Conservation (phyloP, 169 alveolate genomes). For the Eimeria tenella region DNA sequence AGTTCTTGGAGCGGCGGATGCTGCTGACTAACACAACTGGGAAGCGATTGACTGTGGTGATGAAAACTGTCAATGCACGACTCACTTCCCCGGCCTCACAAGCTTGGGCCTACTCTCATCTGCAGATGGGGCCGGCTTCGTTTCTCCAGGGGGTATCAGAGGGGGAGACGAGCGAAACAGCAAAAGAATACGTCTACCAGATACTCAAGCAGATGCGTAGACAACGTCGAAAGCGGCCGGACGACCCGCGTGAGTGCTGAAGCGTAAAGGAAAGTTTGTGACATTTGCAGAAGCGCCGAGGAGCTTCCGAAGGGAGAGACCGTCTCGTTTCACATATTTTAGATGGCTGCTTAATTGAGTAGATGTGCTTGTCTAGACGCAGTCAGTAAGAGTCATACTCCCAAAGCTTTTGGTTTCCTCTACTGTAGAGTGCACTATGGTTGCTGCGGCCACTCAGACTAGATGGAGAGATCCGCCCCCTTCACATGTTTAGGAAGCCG, state of each 20-base stretch:
- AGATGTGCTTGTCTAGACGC: too few species aligned
- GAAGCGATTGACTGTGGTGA: slow-evolving; percentile 41
- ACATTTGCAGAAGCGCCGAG: too few species aligned
- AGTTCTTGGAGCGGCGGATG: slow-evolving; percentile 16
- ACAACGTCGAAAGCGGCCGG: slow-evolving; percentile 5
- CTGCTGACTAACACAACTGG: neutral
- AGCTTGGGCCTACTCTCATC: neutral
- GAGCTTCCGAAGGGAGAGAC: too few species aligned
- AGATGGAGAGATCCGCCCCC: too few species aligned
- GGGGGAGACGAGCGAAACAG: neutral
- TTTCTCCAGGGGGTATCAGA: slow-evolving; percentile 32
- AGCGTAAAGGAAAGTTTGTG: too few species aligned
- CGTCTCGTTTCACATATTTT: too few species aligned
- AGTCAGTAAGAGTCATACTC: too few species aligned
- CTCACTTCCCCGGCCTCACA: neutral
- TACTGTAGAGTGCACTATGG: too few species aligned
- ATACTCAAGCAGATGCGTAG: slow-evolving; percentile 38
- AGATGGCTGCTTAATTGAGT: too few species aligned
- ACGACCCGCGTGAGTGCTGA: neutral
- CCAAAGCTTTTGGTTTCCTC: too few species aligned
- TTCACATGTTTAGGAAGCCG: too few species aligned
- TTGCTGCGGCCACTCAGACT: too few species aligned
- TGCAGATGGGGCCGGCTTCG: neutral
- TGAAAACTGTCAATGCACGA: slow-evolving; percentile 46
- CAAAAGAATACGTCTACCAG: neutral